phyloP scores from a whole-genome alignment of 83 land plant species.

The Thuja plicata region DNA sequence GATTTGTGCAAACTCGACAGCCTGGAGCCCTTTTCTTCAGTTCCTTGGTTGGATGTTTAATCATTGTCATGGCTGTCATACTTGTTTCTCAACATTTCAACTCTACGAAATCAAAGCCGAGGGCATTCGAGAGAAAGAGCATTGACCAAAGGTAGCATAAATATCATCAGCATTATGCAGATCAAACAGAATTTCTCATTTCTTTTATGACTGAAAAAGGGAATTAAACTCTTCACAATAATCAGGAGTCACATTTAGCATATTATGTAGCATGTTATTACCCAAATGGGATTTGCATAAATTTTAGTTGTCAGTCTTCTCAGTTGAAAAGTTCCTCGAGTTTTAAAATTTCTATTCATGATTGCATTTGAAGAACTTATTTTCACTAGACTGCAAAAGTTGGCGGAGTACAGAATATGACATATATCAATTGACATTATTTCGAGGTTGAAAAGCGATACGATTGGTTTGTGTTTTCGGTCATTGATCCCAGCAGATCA shows the following conservation, averaged over 20 bases:
- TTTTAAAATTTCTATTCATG: background rate
- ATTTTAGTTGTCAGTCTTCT: background rate
- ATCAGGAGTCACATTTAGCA: background rate
- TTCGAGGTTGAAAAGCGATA: background rate
- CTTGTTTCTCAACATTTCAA: constrained; percentile 80
- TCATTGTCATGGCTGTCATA: constrained; percentile 87
- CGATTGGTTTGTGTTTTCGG: background rate
- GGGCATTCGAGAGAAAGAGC: constrained; percentile 27
- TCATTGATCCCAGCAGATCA: background rate
- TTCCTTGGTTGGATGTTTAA: constrained; percentile 87
- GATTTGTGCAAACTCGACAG: constrained; percentile 93
- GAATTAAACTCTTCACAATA: background rate
- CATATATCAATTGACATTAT: background rate
- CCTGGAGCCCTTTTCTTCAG: constrained; percentile 97
- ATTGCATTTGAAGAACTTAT: background rate
- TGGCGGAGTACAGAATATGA: background rate
- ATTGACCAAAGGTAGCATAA: constrained; percentile 1
- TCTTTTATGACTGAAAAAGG: background rate
- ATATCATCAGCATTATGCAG: background rate
- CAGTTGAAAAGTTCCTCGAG: background rate
- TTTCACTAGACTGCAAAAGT: background rate
- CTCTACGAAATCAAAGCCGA: constrained; percentile 65
- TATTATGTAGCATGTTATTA: background rate
- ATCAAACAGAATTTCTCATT: background rate
- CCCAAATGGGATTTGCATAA: background rate